Base-by-base conservation (phyloP, 768 basidiomycete genomes). In the Favolaschia claudopus region DNA sequence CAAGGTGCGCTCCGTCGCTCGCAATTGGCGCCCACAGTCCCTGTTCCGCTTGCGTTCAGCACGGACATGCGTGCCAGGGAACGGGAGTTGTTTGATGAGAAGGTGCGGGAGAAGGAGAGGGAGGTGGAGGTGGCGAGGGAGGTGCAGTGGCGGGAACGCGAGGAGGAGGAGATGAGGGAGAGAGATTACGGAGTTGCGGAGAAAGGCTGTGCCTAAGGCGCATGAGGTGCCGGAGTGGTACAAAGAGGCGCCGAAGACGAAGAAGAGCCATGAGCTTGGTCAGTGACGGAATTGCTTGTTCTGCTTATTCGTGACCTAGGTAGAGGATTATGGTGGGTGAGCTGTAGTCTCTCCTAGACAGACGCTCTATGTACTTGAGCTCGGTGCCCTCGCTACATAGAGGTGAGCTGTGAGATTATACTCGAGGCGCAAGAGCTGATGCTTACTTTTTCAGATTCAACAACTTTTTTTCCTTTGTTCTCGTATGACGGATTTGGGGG, bases 141-240 rank as follows among this genome's bases (percentile, higher is more conserved):
- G 67, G 79, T 80, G 66, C 72, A 70, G 63, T 75, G 81, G 60
- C 73, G 72, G 68, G 76, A 76, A 66, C 71, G 76, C 66, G 84
- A 80, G 67, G 77, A 79, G 67, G 78, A 83, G 65, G 88, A 90
- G 73, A 87, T 85, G 72, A 73, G 71, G 70, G 86, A n/a, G n/a
- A n/a, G n/a, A 85, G 74, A 70, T 89, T 57, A 79, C 70, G 69
- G 89, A 87, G 75, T 59, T 89, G 67, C 76, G 91, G 69, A 83
- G 79, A 77, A 80, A 77, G 63, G 82, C 88, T 17, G 75, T 92
- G 42, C 87, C 88, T 22, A 85, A 79, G 71, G 91, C 91, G 42
- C 80, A 91, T 69, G 84, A 84, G 65, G 80, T 92, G 24, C 91
- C 91, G 12, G 87, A 86, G 62, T 92, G 91, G 91, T 92, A 92